Base-by-base conservation (phyloP, 2,329 filamentous ascomycete species). In the Erysiphe neolycopersici region DNA sequence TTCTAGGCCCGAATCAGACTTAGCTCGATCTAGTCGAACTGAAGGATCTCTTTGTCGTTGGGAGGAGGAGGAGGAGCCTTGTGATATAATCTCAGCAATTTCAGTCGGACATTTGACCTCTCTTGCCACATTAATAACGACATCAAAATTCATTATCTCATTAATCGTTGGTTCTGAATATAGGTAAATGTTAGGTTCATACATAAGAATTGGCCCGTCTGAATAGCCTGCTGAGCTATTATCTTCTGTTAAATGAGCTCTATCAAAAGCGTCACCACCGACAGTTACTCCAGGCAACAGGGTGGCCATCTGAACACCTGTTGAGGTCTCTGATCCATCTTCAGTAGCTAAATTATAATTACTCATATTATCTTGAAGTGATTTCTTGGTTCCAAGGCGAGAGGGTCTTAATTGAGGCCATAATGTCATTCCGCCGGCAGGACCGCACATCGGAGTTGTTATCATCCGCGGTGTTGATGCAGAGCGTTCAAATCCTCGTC, bases 211-310 rank as follows among this genome's bases (percentile, higher is more conserved):
- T 0, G 81, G 82, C 0, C 81, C 81, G 50, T 83, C 71, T 0
- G 81, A 81, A 54, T 91, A 91, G 1, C 79, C 79, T 14, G 80
- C 79, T 0, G 79, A 79, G 60, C 85, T 85, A 46, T 79, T 73
- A 51, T 83, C 78, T 56, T 82, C 78, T 52, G 79, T 77, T 50
- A 77, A 76, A 52, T 76, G 71, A n/a, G 70, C 70, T 47, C 79
- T 73, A 65, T 66, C 73, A 50, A 66, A 73, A 4, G 71, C 67
- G 52, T 78, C 73, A 18, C 68, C 64, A 43, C 71, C 68, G 52
- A 69, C 67, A 11, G 65, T 66, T 9, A 64, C 63, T 47, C 56
- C 51, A 49, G 56, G 50, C 32, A 56, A 47, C 44, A 71, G 63
- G 46, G 67, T 71, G n/a, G 73, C 71, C 50, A 76, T 63, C 51